Evolutionary conservation across 2,329 filamentous ascomycete species (phyloP).

Genomic region (Paracoccidioides brasiliensis): DNA sequence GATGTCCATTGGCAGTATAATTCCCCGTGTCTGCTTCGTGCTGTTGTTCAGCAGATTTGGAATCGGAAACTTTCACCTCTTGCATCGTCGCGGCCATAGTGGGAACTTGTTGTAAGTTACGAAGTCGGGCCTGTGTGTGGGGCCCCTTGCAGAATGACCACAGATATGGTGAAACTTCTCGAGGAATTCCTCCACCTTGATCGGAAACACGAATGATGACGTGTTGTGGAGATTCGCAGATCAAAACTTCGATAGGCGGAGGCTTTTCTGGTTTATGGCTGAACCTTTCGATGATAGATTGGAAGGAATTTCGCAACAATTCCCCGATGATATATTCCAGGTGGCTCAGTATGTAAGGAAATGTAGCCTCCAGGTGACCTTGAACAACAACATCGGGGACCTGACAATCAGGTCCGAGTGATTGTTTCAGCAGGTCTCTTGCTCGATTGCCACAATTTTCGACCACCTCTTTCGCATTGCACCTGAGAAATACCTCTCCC

Average conservation of each 20-base stretch:
- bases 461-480: constrained; percentile 80
- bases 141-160: constrained; percentile 97
- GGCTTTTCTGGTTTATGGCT: constrained; percentile 38
- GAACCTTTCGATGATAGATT: constrained; percentile 72
- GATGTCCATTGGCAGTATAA: constrained; percentile 13
- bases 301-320: constrained; percentile 84
- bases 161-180: constrained; percentile 71
- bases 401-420: constrained; percentile 56
- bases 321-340: constrained; percentile 96
- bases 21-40: constrained; percentile 1
- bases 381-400: constrained; percentile 72
- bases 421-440: constrained; percentile 57
- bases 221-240: constrained; percentile 88
- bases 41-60: constrained; percentile 16
- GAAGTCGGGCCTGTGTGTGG: constrained; percentile 59
- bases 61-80: constrained; percentile 49
- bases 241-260: constrained; percentile 81
- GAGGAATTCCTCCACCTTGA: constrained; percentile 80
- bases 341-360: constrained; percentile 92
- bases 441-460: constrained; percentile 68
- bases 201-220: constrained; percentile 95
- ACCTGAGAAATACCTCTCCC: constrained; percentile 88
- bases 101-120: constrained; percentile 76
- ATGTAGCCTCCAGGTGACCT: constrained; percentile 78
- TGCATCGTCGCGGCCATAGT: constrained; percentile 89